Conservation (phyloP, 23 red algal species). For the Gracilaria gracilis region DNA sequence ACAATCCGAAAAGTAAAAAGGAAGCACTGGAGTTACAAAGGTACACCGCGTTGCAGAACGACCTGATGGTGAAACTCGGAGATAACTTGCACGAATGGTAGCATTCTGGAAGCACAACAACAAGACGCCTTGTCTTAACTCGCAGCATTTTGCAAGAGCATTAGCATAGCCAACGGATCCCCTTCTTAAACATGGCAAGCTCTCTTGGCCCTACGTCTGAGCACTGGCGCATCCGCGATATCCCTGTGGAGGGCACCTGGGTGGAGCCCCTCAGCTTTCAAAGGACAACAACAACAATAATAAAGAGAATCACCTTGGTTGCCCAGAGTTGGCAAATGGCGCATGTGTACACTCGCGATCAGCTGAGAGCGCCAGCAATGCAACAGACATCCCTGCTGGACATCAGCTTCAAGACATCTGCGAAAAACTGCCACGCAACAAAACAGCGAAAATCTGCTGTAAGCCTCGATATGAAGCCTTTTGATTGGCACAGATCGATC, state of each 20-base stretch:
- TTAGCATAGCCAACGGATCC: too few species aligned
- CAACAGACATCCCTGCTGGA: background rate
- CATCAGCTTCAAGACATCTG: background rate
- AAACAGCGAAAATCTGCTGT: background rate
- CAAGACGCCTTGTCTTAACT: background rate
- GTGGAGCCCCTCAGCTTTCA: too few species aligned
- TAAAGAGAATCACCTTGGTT: too few species aligned
- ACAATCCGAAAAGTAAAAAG: background rate
- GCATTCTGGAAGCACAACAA: too few species aligned
- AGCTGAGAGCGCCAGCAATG: conserved; percentile 21
- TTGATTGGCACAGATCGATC: background rate
- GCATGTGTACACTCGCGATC: background rate
- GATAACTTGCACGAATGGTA: too few species aligned
- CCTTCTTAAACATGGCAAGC: background rate
- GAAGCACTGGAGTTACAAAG: background rate
- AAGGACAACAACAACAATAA: too few species aligned
- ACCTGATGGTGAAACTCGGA: too few species aligned
- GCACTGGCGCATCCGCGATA: background rate
- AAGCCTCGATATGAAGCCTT: background rate
- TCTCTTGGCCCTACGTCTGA: too few species aligned
- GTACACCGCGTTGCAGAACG: too few species aligned
- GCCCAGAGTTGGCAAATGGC: background rate
- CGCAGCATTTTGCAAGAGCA: background rate
- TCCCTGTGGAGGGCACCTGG: too few species aligned
- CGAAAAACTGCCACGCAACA: conserved; percentile 20